These are phyloP conservation scores for Pseudogymnoascus sp. DNA, from an alignment of 2,329 filamentous ascomycete genomes.

Conservation along the genomic window DNA sequence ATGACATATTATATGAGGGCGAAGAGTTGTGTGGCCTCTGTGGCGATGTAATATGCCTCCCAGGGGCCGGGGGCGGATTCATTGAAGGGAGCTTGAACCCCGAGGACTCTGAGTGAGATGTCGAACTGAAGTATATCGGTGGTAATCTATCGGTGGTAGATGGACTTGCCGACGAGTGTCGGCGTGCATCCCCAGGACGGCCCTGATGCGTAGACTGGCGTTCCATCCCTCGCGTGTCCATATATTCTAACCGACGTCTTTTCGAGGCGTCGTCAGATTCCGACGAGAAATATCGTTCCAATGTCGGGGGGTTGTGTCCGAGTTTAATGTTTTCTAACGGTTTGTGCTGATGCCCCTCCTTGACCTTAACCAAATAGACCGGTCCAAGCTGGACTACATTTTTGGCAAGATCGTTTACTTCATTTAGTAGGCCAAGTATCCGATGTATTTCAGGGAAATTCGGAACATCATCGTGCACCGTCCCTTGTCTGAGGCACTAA, in stretches of 20 bases:
- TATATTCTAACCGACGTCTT: neutral
- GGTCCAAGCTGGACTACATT: slow-evolving; percentile 23
- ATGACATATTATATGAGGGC: slow-evolving; percentile 25
- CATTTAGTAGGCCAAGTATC: slow-evolving; percentile 25
- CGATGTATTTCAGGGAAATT: slow-evolving; percentile 15
- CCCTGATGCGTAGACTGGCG: neutral
- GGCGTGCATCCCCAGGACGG: slow-evolving; percentile 10
- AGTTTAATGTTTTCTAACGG: neutral
- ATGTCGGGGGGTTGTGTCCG: neutral
- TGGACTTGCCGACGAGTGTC: slow-evolving; percentile 16
- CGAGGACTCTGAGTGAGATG: slow-evolving; percentile 14
- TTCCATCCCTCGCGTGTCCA: neutral
- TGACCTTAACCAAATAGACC: neutral
- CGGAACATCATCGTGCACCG: neutral
- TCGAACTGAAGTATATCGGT: slow-evolving; percentile 20
- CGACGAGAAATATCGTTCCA: slow-evolving; percentile 4
- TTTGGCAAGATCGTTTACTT: slow-evolving; percentile 26
- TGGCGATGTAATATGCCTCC: slow-evolving; percentile 27
- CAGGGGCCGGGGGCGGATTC: slow-evolving; percentile 26
- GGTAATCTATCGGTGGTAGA: slow-evolving; percentile 19
- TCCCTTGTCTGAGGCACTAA: slow-evolving; percentile 4
- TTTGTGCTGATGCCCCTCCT: neutral
- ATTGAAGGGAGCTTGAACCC: slow-evolving; percentile 21
- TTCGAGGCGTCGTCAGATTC: neutral
- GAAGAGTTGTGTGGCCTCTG: slow-evolving; percentile 26